These are phyloP conservation scores for Fraxinus paxiana DNA, from an alignment of 305 asterid species.

Conservation along the genomic window DNA sequence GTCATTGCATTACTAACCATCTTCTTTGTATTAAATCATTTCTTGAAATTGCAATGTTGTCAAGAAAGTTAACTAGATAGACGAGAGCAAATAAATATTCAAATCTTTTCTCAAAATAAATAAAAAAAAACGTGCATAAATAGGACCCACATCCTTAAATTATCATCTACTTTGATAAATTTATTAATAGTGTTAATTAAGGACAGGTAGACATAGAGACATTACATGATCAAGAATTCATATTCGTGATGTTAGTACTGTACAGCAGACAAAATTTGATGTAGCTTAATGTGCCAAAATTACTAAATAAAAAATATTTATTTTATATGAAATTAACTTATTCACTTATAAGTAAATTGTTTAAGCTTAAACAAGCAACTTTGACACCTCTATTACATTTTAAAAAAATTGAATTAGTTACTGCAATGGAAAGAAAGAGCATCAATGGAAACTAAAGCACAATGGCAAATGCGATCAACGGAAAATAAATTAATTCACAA, in stretches of 20 bases:
- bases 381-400: neutral
- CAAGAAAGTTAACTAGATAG: neutral
- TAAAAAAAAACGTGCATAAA: neutral
- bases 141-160: neutral
- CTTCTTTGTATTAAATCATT: neutral
- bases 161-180: neutral
- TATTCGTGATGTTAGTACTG: neutral
- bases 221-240: neutral
- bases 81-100: neutral
- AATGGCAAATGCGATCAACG: neutral
- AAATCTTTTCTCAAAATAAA: neutral
- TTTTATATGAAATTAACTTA: neutral
- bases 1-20: neutral
- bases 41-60: neutral
- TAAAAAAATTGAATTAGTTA: neutral
- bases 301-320: no score
- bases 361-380: neutral
- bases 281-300: neutral
- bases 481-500: neutral
- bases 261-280: neutral
- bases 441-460: neutral
- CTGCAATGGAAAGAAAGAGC: neutral
- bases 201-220: neutral
- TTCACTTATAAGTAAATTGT: neutral
- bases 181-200: neutral